phyloP scores from a whole-genome alignment of 805 yeast species.

The Wickerhamiella qilinensis region DNA sequence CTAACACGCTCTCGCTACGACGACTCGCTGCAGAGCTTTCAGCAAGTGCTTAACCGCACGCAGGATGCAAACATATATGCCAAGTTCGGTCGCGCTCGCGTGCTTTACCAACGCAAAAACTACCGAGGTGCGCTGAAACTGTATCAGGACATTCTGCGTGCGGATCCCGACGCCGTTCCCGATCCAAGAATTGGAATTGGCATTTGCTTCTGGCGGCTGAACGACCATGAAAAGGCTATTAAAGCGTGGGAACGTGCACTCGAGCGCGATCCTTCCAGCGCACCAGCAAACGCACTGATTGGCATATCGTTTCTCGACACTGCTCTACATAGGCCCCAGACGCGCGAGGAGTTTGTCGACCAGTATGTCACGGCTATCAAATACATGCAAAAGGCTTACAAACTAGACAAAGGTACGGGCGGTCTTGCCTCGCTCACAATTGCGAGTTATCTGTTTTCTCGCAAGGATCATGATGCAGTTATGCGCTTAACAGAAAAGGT shows the following conservation, averaged over 20 bases:
- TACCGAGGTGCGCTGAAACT: conserved; percentile 58
- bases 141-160: conserved; percentile 66
- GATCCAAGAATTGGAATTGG: conserved; percentile 95
- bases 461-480: conserved; percentile 41
- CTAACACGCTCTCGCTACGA: conserved; percentile 47
- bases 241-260: conserved; percentile 70
- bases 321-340: conserved; percentile 37
- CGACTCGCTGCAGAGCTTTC: conserved; percentile 54
- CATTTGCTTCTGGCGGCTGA: conserved; percentile 78
- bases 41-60: conserved; percentile 32
- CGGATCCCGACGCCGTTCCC: conserved; percentile 60
- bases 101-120: conserved; percentile 54
- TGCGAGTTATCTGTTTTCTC: conserved; percentile 57
- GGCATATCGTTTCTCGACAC: conserved; percentile 53
- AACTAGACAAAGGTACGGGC: conserved; percentile 33
- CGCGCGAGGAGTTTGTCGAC: conserved; percentile 36
- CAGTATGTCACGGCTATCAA: conserved; percentile 45
- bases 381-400: conserved; percentile 25
- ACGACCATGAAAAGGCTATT: conserved; percentile 60
- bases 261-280: conserved; percentile 44
- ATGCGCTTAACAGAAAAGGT: conserved; percentile 40
- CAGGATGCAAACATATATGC: conserved; percentile 59
- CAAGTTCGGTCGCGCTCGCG: conserved; percentile 68
- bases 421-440: conserved; percentile 44
- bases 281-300: conserved; percentile 47